These are phyloP conservation scores for Nakazawaea ambrosiae DNA, from an alignment of 805 yeast genomes.

Conservation along the genomic window DNA sequence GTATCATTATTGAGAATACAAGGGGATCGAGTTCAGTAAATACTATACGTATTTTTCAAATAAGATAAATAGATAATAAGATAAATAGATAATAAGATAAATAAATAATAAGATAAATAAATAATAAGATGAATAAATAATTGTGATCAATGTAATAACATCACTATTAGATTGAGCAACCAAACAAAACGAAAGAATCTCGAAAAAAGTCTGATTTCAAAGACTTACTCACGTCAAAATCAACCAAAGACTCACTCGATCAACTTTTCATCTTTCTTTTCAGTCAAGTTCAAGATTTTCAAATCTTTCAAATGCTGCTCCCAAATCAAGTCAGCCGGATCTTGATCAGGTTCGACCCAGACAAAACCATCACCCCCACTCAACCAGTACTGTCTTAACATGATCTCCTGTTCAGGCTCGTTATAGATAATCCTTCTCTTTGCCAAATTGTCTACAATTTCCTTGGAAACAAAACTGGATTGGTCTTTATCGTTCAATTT, in stretches of 20 bases:
- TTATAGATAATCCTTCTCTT: slow-evolving; percentile 30
- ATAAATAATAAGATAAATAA: neutral
- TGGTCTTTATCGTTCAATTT: slow-evolving; percentile 35
- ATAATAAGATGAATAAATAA: neutral
- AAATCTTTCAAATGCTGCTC: slow-evolving; percentile 22
- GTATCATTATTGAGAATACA: no score
- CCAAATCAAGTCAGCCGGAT: slow-evolving; percentile 63
- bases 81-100: no score
- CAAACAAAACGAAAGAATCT: no score
- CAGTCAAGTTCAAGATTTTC: neutral
- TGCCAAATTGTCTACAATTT: slow-evolving; percentile 22
- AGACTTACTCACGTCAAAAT: no score
- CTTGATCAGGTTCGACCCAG: slow-evolving; percentile 89
- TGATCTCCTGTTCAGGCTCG: slow-evolving; percentile 58
- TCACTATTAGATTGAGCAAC: no score
- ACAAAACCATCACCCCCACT: slow-evolving; percentile 80
- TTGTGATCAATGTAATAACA: neutral
- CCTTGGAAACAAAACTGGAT: slow-evolving; percentile 27
- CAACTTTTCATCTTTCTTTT: neutral
- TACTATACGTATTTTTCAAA: no score
- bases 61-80: no score
- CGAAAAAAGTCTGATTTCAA: no score
- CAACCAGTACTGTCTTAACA: slow-evolving; percentile 81
- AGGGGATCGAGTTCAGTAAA: no score
- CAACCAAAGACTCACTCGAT: no score